Evolutionary conservation across 306 rosid genomes (phyloP), one percentile per base, ranked within the genome.

Genomic region (Canavalia gladiata): DNA sequence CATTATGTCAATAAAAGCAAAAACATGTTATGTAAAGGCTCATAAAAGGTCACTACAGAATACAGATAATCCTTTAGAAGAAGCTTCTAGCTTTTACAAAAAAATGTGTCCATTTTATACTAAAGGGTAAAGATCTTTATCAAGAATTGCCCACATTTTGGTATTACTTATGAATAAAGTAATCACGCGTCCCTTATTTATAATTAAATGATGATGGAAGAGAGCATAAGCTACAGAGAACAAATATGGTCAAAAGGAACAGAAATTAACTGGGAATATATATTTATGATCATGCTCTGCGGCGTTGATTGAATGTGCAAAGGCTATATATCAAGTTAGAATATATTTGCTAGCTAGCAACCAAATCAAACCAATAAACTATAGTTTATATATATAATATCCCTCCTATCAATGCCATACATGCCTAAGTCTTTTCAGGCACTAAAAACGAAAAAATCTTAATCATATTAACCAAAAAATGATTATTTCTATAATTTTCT

Each of bases 111-210:
- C 84, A 68, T 82, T 80, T 55, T 34, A 74, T 57, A 56, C 63
- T 10, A 85, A 81, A 59, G 76, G 66, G 74, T 79, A 82, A 74
- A 84, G 78, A 83, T 84, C 54, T 60, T 60, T 34, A 58, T 85
- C 80, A 84, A 87, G 37, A 87, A 86, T 76, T 82, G 75, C 72
- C 68, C 41, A 13, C 68, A 86, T 86, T 86, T 85, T 74, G 85
- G 64, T 78, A 42, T 34, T 77, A 70, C 25, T 62, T 55, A 47
- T 37, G 52, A 72, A 57, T 60, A 82, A 84, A 84, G 72, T 74
- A 83, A 76, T 68, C 73, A 73, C 10, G 64, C 72, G 39, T 79
- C 69, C 37, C 12, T 76, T 76, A 79, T 81, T 69, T 83, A 77
- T 75, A 72, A 83, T 75, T 59, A 58, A 83, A 45, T 73, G 78